Conservation (phyloP, 257 asterid species). For the Gentiana dahurica region DNA sequence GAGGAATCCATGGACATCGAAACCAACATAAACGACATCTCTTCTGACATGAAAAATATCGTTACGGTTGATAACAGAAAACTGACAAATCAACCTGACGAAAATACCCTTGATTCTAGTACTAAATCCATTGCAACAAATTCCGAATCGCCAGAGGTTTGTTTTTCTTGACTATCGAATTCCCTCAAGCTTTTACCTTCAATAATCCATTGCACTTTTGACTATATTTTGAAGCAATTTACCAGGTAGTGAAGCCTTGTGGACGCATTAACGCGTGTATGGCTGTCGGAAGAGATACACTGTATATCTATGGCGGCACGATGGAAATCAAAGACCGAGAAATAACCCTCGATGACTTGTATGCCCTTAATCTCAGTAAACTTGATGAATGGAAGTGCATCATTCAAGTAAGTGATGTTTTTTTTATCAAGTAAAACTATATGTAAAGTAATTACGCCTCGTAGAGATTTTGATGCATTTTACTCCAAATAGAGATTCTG, state of each 20-base stretch:
- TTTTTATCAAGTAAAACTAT: not conserved
- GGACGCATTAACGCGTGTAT: conserved; percentile 90
- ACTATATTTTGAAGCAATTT: conserved; percentile 9
- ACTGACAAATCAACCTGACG: conserved; percentile 27
- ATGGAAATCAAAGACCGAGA: conserved; percentile 91
- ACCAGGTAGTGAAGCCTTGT: conserved; percentile 88
- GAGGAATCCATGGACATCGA: conserved; percentile 37
- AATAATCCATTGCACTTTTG: conserved; percentile 4
- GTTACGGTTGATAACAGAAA: conserved; percentile 24
- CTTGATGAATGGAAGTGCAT: conserved; percentile 98
- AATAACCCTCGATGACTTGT: conserved; percentile 84
- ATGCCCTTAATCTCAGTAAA: conserved; percentile 83
- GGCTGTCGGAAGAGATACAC: conserved; percentile 80
- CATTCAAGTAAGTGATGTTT: conserved; percentile 47
- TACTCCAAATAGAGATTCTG: too few species aligned
- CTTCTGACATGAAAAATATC: conserved; percentile 40
- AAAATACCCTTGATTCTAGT: conserved; percentile 22
- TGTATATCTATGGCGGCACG: conserved; percentile 91
- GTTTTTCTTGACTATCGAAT: conserved; percentile 10
- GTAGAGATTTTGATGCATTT: too few species aligned
- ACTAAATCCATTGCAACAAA: conserved; percentile 43
- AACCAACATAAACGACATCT: conserved; percentile 36
- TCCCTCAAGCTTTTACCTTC: not conserved
- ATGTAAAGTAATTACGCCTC: too few species aligned
- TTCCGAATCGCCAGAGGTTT: conserved; percentile 71